Evolutionary conservation across 2,329 filamentous ascomycete species (phyloP), one percentile per base, ranked within the genome.

Genomic region (Aureobasidium sp.): DNA sequence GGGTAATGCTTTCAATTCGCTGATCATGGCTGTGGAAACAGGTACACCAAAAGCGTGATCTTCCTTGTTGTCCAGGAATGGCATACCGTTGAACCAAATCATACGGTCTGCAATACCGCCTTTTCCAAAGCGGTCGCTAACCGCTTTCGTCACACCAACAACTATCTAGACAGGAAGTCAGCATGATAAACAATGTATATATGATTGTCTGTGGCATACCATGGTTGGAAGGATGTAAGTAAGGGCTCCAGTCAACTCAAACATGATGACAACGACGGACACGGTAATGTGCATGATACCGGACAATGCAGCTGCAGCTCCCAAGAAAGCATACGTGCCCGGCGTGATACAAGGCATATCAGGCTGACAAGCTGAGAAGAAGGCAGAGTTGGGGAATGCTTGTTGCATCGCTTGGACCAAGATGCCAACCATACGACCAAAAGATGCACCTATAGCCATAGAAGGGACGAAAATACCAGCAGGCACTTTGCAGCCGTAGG

Each of bases 261-360:
- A 97, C 94, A 99, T 97, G 74, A 99, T 99, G 70, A 99, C 94
- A 2, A 97, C 93, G 11, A 99, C 91, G 0, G 92, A 95, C 17
- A 99, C 87, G 0, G 93, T 97, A 65, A 99, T 89, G 74, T 97
- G 94, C 93, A 97, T 99, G 71, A 97, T 97, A 11, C 94, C 94
- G 73, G 89, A 93, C 27, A 99, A 80, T 0, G 94, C 90, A 1
- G 94, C 93, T 0, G 87, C 94, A 5, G 94, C 94, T 45, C 94
- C 94, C 0, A 99, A 81, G 68, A 99, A 96, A 7, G 94, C 94
- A 71, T 99, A 99, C 0, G 94, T 97, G 11, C 94, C 94, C 0
- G 94, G 94, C 0, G 94, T 99, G 68, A 99, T 97, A 73, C 94
- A 99, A 1, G 93, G 90, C 42, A 91, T 88, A 71, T 97, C 93